Evolutionary conservation across 2,329 filamentous ascomycete genomes (phyloP).

Genomic region (Myriosclerotinia curreyana): DNA sequence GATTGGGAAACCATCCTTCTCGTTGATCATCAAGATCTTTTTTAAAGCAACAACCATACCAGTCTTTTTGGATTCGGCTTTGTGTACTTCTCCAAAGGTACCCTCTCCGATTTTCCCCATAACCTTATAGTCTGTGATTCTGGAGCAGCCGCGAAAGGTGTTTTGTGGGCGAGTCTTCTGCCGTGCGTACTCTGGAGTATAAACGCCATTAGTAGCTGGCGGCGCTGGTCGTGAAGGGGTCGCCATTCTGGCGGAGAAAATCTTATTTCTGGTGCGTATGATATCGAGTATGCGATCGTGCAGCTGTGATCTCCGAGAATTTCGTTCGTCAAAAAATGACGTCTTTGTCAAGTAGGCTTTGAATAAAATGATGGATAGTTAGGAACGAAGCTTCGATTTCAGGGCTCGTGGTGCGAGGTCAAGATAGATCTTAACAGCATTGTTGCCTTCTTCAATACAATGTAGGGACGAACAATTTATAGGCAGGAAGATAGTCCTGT

Average conservation of each 20-base stretch:
- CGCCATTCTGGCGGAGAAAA: conserved; percentile 16
- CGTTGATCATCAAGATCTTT: conserved; percentile 99
- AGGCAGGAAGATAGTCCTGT: background rate
- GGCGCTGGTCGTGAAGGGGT: conserved; percentile 20
- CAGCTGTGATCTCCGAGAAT: background rate
- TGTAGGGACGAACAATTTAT: background rate
- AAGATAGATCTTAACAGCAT: conserved; percentile 11
- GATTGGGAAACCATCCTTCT: conserved; percentile 99
- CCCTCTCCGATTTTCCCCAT: conserved; percentile 86
- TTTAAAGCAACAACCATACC: conserved; percentile 82
- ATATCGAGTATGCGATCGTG: conserved; percentile 8
- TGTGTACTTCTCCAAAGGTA: conserved; percentile 96
- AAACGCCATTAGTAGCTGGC: conserved; percentile 30
- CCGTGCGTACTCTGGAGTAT: conserved; percentile 28
- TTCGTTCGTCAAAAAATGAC: conserved; percentile 2
- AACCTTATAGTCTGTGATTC: conserved; percentile 75
- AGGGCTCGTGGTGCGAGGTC: conserved; percentile 20
- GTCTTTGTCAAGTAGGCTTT: background rate
- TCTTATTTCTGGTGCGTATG: background rate
- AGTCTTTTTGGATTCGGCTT: conserved; percentile 73
- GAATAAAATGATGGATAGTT: conserved; percentile 3
- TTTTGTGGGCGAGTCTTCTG: conserved; percentile 25
- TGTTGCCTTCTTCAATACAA: background rate
- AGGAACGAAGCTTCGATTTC: conserved; percentile 12
- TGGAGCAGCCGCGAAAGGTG: conserved; percentile 76